Conservation (phyloP, 2,329 filamentous ascomycete species). For the Tolypocladium album region DNA sequence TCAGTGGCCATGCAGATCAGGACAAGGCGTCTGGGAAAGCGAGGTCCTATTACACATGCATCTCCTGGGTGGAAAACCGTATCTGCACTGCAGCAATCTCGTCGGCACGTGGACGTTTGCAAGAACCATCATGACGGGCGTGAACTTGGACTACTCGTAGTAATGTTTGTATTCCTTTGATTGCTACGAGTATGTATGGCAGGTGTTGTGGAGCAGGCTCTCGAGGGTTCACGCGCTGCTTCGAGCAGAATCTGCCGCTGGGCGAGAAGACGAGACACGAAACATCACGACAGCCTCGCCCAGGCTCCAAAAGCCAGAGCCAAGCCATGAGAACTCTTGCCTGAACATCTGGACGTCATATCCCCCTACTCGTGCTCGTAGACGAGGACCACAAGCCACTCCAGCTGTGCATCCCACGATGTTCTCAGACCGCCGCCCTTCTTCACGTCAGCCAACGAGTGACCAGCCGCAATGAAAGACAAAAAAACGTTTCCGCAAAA, state of each 20-base stretch:
- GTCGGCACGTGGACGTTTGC: not conserved
- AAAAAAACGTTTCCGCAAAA: slow-evolving; percentile 20
- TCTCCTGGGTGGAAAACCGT: not conserved
- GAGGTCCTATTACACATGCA: not conserved
- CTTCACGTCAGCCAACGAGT: slow-evolving; percentile 26
- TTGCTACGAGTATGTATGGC: not conserved
- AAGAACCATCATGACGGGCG: not conserved
- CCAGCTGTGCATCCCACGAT: not conserved
- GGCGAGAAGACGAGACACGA: not conserved
- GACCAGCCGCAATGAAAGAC: slow-evolving; percentile 30
- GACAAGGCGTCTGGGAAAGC: not conserved
- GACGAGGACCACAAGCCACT: not conserved
- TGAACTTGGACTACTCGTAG: not conserved
- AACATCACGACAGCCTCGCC: not conserved
- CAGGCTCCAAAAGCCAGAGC: not conserved
- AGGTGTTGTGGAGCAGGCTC: not conserved
- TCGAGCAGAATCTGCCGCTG: not conserved
- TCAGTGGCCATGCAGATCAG: not conserved
- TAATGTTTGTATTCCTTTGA: not conserved
- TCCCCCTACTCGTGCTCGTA: not conserved
- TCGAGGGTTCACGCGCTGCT: not conserved
- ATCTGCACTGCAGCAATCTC: not conserved
- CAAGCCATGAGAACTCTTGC: not conserved
- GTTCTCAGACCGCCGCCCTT: slow-evolving; percentile 15
- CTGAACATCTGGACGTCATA: not conserved